Evolutionary conservation across 2,329 filamentous ascomycete genomes (phyloP), one percentile per base, ranked within the genome.

Genomic region (Apiospora arundinis): DNA sequence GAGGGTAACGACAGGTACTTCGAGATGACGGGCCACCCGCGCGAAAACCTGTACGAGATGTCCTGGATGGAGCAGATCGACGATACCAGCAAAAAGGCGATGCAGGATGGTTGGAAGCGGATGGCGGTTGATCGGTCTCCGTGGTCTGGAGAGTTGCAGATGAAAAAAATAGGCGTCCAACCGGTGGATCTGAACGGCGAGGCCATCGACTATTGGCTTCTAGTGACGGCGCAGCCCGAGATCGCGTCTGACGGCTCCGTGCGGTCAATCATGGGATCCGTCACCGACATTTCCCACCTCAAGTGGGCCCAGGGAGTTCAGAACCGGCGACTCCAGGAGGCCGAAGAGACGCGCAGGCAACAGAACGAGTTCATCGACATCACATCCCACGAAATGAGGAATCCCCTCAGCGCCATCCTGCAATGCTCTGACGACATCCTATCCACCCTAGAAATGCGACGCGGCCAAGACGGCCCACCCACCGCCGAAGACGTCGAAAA

Each of bases 301-400:
- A 85, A 84, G 56, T 84, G 82, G 79, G 83, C 82, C 0, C 80
- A 85, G 37, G 80, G 80, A 0, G 70, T 84, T 1, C 80, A 85
- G 65, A 78, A 79, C 18, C 77, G 77, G 16, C 77, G 81, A 8
- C 75, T 83, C 0, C 78, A 79, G 32, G 80, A 83, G 56, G 81
- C 81, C 0, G 81, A 82, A 14, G 81, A 82, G 73, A 81, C 77
- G 2, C 72, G 81, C 18, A 71, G 87, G 25, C 87, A 88, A 73
- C 88, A 90, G 72, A 87, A 89, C 69, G 87, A 88, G 69, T 87
- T 87, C 73, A 86, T 87, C 72, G 85, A 87, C 76, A 86, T 86
- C 49, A 86, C 85, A 0, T 83, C 81, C 25, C 85, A 87, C 75
- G 85, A 87, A 73, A 86, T 87, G 84, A 79, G 87, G 6, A 89